Conservation (phyloP, 192 early-diverging fungal species). For the Linnemannia schmuckeri region DNA sequence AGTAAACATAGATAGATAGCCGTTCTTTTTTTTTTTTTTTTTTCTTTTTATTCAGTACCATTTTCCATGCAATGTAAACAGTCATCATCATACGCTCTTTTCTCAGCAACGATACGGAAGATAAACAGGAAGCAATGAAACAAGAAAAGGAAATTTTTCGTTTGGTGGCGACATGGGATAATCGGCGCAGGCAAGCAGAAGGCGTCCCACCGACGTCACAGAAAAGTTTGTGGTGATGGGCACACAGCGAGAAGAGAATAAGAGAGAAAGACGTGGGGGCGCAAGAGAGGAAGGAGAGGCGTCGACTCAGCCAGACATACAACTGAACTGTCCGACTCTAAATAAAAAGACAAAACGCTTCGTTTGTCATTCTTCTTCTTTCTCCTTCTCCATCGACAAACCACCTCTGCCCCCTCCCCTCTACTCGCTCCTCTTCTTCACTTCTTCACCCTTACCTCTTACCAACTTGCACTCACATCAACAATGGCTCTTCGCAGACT, state of each 20-base stretch:
- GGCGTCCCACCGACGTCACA: too few relatives aligned
- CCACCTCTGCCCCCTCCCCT: background rate
- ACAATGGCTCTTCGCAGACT: conserved; percentile 56
- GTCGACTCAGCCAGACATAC: background rate
- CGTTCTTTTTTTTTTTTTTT: background rate
- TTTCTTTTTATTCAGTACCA: background rate
- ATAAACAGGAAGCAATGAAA: background rate
- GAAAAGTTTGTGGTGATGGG: background rate
- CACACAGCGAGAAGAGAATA: background rate
- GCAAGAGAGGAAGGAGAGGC: background rate
- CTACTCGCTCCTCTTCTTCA: background rate
- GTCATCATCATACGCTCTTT: too few relatives aligned
- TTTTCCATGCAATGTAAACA: background rate
- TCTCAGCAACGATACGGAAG: background rate
- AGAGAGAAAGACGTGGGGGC: background rate
- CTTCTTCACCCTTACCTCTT: background rate
- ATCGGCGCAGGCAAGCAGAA: too few relatives aligned
- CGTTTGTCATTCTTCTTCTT: background rate
- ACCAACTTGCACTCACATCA: background rate
- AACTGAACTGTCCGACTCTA: background rate
- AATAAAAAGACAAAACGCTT: background rate
- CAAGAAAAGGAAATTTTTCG: background rate
- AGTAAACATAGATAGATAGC: background rate
- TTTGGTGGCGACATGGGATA: background rate
- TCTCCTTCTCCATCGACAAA: background rate